Evolutionary conservation across 2,329 filamentous ascomycete species (phyloP), one percentile per base, ranked within the genome.

Genomic region (Colletotrichum tropicale): DNA sequence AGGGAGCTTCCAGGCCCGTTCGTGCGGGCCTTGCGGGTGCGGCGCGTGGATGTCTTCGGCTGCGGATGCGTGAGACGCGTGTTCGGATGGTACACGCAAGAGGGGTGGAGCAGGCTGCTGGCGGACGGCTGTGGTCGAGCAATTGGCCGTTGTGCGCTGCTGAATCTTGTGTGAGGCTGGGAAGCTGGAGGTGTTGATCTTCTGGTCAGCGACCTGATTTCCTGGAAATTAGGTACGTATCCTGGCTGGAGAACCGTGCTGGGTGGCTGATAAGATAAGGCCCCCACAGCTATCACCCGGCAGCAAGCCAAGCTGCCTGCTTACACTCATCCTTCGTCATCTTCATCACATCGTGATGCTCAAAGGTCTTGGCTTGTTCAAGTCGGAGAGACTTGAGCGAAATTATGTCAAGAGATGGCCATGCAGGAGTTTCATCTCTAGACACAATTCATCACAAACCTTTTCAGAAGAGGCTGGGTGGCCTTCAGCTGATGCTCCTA

Each of bases 201-300:
- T 48, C 26, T 48, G 60, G 36, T 38, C 28, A 32, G 38, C 32
- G 43, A 48, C 24, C 24, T 56, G 66, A 60, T 66, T 66, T 65
- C 66, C 26, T 34, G 60, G 60, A 65, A 48, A 60, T 60, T 48
- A 43, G 28, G 67, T 66, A 74, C 71, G 66, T 74, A 74, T 58
- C 71, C 24, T n/a, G 18, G 36, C 15, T 10, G 26, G 15, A 71
- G 61, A 30, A 61, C 56, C 34, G 61, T 64, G 61, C 61, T 38
- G 15, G 16, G 18, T 3, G 5, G 8, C n/a, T 10, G 71, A 74
- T 74, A 74, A 74, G 71, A 74, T 74, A 74, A 66, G 66, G 18
- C 36, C 38, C 26, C 38, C 28, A 30, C 32, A 64, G 12, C n/a
- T 64, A 21, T 1, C 8, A 30, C 16, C 58, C 4, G 12, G 30